Percentiles rank a stretch among this genome's conserved stretches.
These are phyloP conservation scores for Candida buenavistaensis DNA, from an alignment of 1,139 yeast species.

Conservation along the genomic window DNA sequence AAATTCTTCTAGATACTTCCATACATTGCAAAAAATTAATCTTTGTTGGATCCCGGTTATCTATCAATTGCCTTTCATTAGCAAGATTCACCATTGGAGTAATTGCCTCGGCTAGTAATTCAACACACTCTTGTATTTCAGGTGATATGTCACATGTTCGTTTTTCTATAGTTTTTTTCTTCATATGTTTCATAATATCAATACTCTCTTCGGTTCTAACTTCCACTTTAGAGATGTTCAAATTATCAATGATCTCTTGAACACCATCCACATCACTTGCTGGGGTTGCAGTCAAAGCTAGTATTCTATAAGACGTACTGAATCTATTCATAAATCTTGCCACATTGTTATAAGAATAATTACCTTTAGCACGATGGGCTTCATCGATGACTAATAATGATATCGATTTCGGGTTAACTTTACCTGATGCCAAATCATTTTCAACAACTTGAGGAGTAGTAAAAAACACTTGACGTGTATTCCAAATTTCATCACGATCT, in stretches of 20 bases:
- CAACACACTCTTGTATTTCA: constrained; percentile 55
- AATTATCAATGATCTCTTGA: constrained; percentile 75
- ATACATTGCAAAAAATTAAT: constrained; percentile 74
- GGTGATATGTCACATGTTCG: constrained; percentile 53
- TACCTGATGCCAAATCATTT: constrained; percentile 77
- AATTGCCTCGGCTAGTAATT: constrained; percentile 50
- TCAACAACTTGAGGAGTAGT: constrained; percentile 97
- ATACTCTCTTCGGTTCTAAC: constrained; percentile 81
- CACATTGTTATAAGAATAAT: constrained; percentile 84
- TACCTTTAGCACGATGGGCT: constrained; percentile 92
- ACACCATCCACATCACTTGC: constrained; percentile 86
- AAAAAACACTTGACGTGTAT: constrained; percentile 74
- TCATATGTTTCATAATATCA: constrained; percentile 80
- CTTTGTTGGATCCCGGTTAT: constrained; percentile 60
- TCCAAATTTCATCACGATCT: constrained; percentile 76
- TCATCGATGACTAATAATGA: constrained; percentile 87
- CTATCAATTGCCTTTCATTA: constrained; percentile 60
- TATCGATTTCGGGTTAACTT: constrained; percentile 71
- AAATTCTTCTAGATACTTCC: constrained; percentile 62
- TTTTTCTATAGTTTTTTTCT: constrained; percentile 62
- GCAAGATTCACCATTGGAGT: constrained; percentile 66
- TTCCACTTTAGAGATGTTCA: constrained; percentile 75
- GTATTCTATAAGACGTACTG: constrained; percentile 65
- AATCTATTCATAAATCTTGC: constrained; percentile 64
- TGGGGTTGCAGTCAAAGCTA: constrained; percentile 96